A percentile compares a stretch with the other conserved stretches of the same genome.
phyloP scores from a whole-genome alignment of 73 alveolate genomes.

The Paramecium pentaurelia region DNA sequence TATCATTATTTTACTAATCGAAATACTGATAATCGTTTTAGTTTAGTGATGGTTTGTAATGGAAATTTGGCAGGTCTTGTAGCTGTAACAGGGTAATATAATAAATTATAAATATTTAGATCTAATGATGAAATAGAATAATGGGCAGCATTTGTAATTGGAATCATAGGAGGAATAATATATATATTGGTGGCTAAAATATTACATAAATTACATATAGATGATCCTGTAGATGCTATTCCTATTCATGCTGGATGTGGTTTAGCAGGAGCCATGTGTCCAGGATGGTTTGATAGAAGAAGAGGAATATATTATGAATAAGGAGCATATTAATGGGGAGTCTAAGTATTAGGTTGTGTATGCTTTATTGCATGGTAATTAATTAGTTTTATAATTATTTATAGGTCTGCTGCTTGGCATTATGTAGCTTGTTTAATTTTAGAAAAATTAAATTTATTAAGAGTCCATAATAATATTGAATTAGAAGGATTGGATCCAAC shows the following conservation, averaged over 20 bases:
- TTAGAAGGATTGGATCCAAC: neutral
- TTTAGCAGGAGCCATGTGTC: slow-evolving; percentile 35
- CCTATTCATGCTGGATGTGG: slow-evolving; percentile 57
- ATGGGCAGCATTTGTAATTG: slow-evolving; percentile 40
- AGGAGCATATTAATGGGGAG: slow-evolving; percentile 46
- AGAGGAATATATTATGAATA: slow-evolving; percentile 25
- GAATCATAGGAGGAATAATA: slow-evolving; percentile 36
- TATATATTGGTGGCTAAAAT: neutral
- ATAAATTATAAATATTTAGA: neutral
- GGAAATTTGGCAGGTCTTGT: slow-evolving; percentile 37
- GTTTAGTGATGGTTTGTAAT: slow-evolving; percentile 36
- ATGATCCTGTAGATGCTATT: slow-evolving; percentile 47
- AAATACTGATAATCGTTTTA: slow-evolving; percentile 17
- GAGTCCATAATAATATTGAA: neutral
- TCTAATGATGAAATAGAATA: slow-evolving; percentile 43
- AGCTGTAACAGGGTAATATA: slow-evolving; percentile 34
- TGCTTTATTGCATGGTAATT: slow-evolving; percentile 27
- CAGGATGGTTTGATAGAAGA: slow-evolving; percentile 36
- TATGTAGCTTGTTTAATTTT: neutral
- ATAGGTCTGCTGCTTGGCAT: slow-evolving; percentile 51
- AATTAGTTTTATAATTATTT: neutral
- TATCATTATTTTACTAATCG: slow-evolving; percentile 14
- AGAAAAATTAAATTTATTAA: neutral
- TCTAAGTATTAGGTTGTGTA: neutral
- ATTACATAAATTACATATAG: neutral